Base-by-base conservation (phyloP, 495 filamentous ascomycete genomes). In the Lichenothelia convexa region DNA sequence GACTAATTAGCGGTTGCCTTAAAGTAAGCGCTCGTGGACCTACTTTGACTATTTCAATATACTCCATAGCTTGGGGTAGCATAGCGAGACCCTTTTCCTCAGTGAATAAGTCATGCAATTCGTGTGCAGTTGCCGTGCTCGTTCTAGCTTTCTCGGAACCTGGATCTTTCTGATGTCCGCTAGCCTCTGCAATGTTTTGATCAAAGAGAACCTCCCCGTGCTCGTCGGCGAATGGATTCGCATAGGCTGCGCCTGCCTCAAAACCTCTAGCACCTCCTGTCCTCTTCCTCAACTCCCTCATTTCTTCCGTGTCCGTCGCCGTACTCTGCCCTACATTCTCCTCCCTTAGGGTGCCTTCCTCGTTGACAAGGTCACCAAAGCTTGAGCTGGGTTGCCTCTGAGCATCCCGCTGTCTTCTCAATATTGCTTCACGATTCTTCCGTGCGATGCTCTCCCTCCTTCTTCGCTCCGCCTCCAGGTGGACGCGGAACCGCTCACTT, bases 201-300 rank as follows among this genome's bases (percentile, higher is more conserved):
- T 38, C 35, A 17, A 38, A 38, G 2, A 38, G 3, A 18, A 38
- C 20, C 23, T 38, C 22, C 11, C 18, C 31, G 35, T 36, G 43
- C 55, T 71, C 71, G 45, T 70, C 80, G 38, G 50, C 59, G 53
- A 68, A 80, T 18, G 65, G 72, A 53, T 75, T 73, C 8, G 65
- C 59, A 21, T 64, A 60, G 18, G 67, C 46, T n/a, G 68, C 54
- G 9, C 67, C 58, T 16, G 47, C 38, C 18, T 61, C 55, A 29
- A 74, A 55, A 12, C 68, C 72, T 18, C 61, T 50, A 5, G 61
- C 47, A 17, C 65, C 68, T 18, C 60, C 57, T 32, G 36, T 34
- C 35, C 57, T 51, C 35, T 65, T 62, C 24, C 65, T 63, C 39
- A 69, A 55, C 17, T 33, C 31, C 1, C 1, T 33, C 17, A 18